Evolutionary conservation across 495 filamentous ascomycete genomes (phyloP), one percentile per base, ranked within the genome.

Genomic region (Saxophila tyrrhenica): DNA sequence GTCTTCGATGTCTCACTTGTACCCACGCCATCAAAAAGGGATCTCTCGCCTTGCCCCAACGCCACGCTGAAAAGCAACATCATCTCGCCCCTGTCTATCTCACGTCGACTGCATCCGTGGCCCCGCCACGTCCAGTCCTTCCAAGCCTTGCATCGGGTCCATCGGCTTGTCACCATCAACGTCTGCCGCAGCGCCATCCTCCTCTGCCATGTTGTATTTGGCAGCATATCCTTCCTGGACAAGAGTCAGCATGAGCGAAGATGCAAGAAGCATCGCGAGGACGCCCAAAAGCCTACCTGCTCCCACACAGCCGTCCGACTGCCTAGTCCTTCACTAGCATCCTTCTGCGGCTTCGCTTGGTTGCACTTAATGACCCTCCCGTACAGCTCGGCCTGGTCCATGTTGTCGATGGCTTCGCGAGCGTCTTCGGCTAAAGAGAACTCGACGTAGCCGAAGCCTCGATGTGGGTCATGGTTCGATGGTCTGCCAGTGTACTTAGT

Each of bases 221-320:
- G 89, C 84, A 61, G 96, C 69, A 79, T 90, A 98, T 11, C 86
- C 86, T 73, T 98, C 92, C 89, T 97, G 60, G 65, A 7, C 39
- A 23, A 35, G 55, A 1, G 51, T 55, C 39, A 58, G 48, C 47
- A 42, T 58, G 48, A 32, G n/a, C n/a, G n/a, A n/a, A n/a, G n/a
- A n/a, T n/a, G n/a, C n/a, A n/a, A n/a, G n/a, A n/a, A n/a, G 25
- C 15, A 35, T 3, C 41, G n/a, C n/a, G n/a, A 39, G n/a, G 35
- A n/a, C n/a, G n/a, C n/a, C n/a, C n/a, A n/a, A n/a, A n/a, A n/a
- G n/a, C 5, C 44, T 73, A 95, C 91, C 83, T 96, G 92, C 69
- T 96, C 87, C 92, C 92, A 99, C 55, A 99, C 78, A 9, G 92
- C 94, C n/a, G 85, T 95, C 73, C 88, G 94, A 71, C 85, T 88